Percentiles rank a stretch among this genome's conserved stretches.
These are phyloP conservation scores for Marvania coccoides DNA, from an alignment of 139 green algal species.

Conservation along the genomic window DNA sequence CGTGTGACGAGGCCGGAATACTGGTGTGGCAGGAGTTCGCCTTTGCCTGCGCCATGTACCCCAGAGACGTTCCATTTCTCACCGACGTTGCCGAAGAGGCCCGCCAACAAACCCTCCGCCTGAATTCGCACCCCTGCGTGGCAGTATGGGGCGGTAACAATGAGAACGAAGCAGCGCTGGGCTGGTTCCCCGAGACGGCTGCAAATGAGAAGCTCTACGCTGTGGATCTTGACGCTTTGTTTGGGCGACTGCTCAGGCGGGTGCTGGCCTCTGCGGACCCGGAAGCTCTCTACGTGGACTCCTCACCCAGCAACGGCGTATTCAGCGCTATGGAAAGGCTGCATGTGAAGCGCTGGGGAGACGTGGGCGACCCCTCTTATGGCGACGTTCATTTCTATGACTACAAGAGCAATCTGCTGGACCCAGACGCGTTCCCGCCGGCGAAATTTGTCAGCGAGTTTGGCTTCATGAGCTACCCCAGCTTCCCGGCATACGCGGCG, in stretches of 20 bases:
- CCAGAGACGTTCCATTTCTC: slow-evolving; percentile 30
- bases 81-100: slow-evolving; percentile 36
- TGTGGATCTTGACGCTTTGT: slow-evolving; percentile 47
- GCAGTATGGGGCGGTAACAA: slow-evolving; percentile 59
- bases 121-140: slow-evolving; percentile 56
- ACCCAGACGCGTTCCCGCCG: slow-evolving; percentile 34
- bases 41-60: slow-evolving; percentile 53
- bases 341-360: slow-evolving; percentile 39
- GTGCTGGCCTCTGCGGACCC: slow-evolving; percentile 38
- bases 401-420: slow-evolving; percentile 43
- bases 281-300: slow-evolving; percentile 52
- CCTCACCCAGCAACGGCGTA: slow-evolving; percentile 52
- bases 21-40: slow-evolving; percentile 72
- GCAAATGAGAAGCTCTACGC: slow-evolving; percentile 45
- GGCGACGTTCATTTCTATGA: slow-evolving; percentile 78
- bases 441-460: slow-evolving; percentile 65
- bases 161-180: slow-evolving; percentile 38
- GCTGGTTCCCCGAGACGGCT: slow-evolving; percentile 29
- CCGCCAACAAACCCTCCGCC: slow-evolving; percentile 36
- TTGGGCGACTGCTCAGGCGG: slow-evolving; percentile 38
- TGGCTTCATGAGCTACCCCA: slow-evolving; percentile 51
- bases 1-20: slow-evolving; percentile 53
- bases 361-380: slow-evolving; percentile 16
- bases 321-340: no score
- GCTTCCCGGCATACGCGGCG: slow-evolving; percentile 21